Conservation (phyloP, 129 eudicot genomes). For the Flaveria robusta region DNA sequence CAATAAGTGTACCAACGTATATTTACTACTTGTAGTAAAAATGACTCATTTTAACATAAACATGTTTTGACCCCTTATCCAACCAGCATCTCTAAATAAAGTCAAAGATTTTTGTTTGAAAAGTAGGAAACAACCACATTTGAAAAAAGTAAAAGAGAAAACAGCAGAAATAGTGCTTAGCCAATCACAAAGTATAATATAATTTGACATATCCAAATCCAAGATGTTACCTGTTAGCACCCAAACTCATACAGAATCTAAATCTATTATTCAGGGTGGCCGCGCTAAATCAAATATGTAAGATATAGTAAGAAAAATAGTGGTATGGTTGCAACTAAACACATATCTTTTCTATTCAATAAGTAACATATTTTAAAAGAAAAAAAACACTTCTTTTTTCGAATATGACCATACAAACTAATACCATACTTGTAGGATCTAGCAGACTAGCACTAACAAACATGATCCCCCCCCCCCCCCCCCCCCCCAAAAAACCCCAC, state of each 20-base stretch:
- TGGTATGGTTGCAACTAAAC: not conserved
- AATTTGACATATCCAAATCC: not conserved
- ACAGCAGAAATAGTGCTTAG: constrained; percentile 1
- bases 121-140: not conserved
- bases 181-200: not conserved
- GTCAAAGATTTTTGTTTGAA: not conserved
- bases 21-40: too few species aligned
- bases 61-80: not conserved
- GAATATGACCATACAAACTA: too few species aligned
- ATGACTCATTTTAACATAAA: not conserved
- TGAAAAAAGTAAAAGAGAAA: not conserved
- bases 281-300: not conserved
- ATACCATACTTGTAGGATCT: constrained; percentile 13
- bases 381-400: not conserved
- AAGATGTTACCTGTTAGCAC: not conserved
- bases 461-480: not conserved
- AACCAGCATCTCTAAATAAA: not conserved
- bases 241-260: not conserved
- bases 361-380: constrained; percentile 8
- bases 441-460: not conserved
- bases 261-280: constrained; percentile 14
- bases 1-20: too few species aligned
- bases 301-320: constrained; percentile 1
- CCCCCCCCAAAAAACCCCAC: too few species aligned
- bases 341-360: constrained; percentile 3